Evolutionary conservation across 805 yeast genomes (phyloP).

Genomic region (Starmerella vitae): DNA sequence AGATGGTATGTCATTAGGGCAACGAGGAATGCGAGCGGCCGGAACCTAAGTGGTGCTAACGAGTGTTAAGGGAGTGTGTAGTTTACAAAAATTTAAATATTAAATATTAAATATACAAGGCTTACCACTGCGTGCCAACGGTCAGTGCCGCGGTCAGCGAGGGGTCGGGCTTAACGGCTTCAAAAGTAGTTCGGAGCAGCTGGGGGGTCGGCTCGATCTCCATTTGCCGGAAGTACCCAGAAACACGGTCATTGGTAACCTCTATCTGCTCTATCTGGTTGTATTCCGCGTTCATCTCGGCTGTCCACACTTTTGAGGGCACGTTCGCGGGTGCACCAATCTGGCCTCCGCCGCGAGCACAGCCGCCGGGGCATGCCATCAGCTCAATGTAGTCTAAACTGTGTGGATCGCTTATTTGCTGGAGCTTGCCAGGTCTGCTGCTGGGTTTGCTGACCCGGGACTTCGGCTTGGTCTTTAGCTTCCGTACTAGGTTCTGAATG

Average conservation of each 20-base stretch:
- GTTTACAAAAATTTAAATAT: no score
- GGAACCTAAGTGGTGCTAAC: no score
- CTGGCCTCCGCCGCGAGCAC: constrained; percentile 95
- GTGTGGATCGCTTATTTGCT: constrained; percentile 42
- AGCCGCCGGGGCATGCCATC: constrained; percentile 98
- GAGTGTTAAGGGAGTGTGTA: no score
- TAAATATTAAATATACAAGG: no score
- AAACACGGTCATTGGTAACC: constrained; percentile 10
- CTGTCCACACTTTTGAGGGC: constrained; percentile 25
- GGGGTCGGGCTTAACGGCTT: constrained; percentile 16
- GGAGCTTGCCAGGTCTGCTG: constrained; percentile 17
- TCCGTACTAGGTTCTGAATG: constrained; percentile 84
- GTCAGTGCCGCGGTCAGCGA: constrained; percentile 19
- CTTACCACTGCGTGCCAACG: constrained; percentile 22
- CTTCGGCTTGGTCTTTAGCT: constrained; percentile 38
- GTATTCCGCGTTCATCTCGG: constrained; percentile 29
- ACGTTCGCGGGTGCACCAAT: constrained; percentile 34
- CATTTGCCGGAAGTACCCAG: constrained; percentile 2
- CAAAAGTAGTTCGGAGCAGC: constrained; percentile 14
- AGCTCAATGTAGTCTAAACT: constrained; percentile 75
- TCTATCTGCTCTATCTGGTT: constrained; percentile 14
- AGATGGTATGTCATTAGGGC: constrained; percentile 39
- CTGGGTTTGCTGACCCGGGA: constrained; percentile 18
- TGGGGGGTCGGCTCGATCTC: constrained; percentile 3
- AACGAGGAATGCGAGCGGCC: no score